Evolutionary conservation across 2,329 filamentous ascomycete genomes (phyloP).

Genomic region (Colletotrichum sp.): DNA sequence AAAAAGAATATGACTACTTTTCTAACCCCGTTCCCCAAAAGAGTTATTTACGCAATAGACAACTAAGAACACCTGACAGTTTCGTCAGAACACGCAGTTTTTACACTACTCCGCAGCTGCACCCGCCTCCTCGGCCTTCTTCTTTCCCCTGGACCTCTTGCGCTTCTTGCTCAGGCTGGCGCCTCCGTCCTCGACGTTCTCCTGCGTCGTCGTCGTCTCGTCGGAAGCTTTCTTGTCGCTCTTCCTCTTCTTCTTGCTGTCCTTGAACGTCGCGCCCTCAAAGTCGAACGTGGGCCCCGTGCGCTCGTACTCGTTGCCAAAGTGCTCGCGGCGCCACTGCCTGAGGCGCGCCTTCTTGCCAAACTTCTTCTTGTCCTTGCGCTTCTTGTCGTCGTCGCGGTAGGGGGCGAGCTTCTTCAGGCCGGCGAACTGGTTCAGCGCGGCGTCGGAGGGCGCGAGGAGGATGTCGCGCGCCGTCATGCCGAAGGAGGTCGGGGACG

Average conservation of each 20-base stretch:
- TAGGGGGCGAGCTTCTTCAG: constrained; percentile 95
- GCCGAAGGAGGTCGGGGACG: constrained; percentile 87
- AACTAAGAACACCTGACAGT: neutral
- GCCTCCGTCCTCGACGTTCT: constrained; percentile 33
- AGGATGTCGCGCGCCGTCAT: constrained; percentile 91
- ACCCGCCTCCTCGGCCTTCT: constrained; percentile 37
- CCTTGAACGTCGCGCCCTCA: constrained; percentile 35
- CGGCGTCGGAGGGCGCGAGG: constrained; percentile 81
- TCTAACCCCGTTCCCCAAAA: neutral
- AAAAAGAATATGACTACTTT: constrained; percentile 5
- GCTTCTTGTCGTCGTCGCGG: constrained; percentile 87
- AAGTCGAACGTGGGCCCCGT: constrained; percentile 65
- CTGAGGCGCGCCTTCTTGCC: constrained; percentile 91
- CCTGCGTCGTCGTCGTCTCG: neutral
- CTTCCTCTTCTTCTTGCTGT: constrained; percentile 24
- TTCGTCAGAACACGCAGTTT: neutral
- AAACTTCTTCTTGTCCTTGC: constrained; percentile 83
- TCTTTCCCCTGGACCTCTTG: constrained; percentile 55
- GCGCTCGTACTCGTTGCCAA: constrained; percentile 62
- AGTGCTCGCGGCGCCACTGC: constrained; percentile 78
- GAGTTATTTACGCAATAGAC: neutral
- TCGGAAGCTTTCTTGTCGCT: constrained; percentile 23
- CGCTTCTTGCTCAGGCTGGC: constrained; percentile 49
- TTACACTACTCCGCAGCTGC: neutral
- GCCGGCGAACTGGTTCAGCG: constrained; percentile 88